Base-by-base conservation (phyloP, 768 basidiomycete genomes). In the Boletales sp. region DNA sequence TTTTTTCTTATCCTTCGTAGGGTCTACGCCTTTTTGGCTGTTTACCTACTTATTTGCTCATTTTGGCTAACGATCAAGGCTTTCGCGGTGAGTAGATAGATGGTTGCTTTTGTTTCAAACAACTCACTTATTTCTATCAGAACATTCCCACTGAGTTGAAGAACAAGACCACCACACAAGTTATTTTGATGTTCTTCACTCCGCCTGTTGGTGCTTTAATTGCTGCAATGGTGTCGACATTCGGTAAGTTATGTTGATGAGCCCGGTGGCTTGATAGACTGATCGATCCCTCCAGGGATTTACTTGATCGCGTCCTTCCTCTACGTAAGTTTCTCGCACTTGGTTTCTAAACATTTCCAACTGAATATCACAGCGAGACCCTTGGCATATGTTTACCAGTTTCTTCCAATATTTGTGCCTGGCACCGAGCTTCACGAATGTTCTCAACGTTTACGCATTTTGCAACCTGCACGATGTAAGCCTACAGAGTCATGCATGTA, bases 381-480 rank as follows among this genome's bases (percentile, higher is more conserved):
- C 94, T 5, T 97, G 94, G 94, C 94, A 97, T 70, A 87, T 98
- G 84, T 85, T 94, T 70, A 90, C 90, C 21, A 93, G 90, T 59
- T 93, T 96, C 78, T 72, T 86, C 59, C 94, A 94, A 65, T 95
- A 94, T 65, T 73, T 95, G 44, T 85, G 84, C 61, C 69, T 98
- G 50, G 95, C 95, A 11, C 90, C 91, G 1, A 90, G 87, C 59
- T 95, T 95, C 73, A 94, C 87, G 33, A 97, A 96, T 65, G 86
- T 98, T 40, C 79, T 95, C 59, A 95, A 95, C 70, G 90, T 94
- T 34, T 97, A 97, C 66, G 94, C 94, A 1, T 97, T 97, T 77
- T 96, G 93, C 72, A 96, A 96, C 71, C 73, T 96, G 69, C 92
- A 92, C 66, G 93, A 94, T 68, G 89, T 89, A 54, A 41, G 77